Evolutionary conservation across 345 rosid species (phyloP), one percentile per base, ranked within the genome.

Genomic region (Eucalyptus albens): DNA sequence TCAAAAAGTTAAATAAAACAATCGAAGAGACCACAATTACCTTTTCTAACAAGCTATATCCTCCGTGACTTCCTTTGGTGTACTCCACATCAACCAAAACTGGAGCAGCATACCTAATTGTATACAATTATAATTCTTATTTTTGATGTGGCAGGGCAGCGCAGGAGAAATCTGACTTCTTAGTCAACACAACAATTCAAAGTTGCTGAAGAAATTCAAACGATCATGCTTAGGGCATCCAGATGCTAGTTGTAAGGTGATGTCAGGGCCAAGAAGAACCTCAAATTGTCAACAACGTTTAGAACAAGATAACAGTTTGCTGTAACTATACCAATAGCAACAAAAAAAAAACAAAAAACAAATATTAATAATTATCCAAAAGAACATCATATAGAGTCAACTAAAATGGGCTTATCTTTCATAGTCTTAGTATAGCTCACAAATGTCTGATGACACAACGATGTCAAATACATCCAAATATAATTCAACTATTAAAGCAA

Each of bases 71-170:
- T 90, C 95, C 95, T 62, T 93, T 88, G 91, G 91, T 94, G 90
- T 94, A 96, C 91, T 96, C 99, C 87, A 97, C 94, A 91, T 96
- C 90, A 86, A 95, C 99, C 85, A 88, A 88, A 89, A 97, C 94
- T 37, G 99, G 99, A 55, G 99, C 99, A 89, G 98, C 93, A 94
- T 97, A 97, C 87, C 99, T 96, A 90, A 77, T 77, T 77, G 44
- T 40, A 40, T 40, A 42, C 47, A 40, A 77, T 77, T 40, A 77
- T 11, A 40, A 42, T 22, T 77, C 45, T 77, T 37, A 77, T 19
- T 77, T 77, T 77, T 77, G 29, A 40, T 21, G 85, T 22, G 47
- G 85, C 47, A 22, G 85, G 47, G 47, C 15, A 21, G 47, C 29
- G 0, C 85, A 37, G 85, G 85, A 21, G 85, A 77, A 40, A 77